These are phyloP conservation scores for Colletotrichum spaethianum DNA, from an alignment of 2,329 filamentous ascomycete species.

Conservation along the genomic window DNA sequence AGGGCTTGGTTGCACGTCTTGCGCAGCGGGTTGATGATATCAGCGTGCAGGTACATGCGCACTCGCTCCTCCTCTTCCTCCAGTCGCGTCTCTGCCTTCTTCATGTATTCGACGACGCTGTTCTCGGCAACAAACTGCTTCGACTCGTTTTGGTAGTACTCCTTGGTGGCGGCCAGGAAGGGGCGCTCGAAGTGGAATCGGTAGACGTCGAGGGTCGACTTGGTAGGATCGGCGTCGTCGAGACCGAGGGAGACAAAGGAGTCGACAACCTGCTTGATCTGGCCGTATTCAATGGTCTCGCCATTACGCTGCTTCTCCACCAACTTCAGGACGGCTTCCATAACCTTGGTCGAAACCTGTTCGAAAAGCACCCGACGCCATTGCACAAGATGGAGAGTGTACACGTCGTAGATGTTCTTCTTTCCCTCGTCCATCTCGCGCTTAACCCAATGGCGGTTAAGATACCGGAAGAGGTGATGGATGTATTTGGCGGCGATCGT, in stretches of 20 bases:
- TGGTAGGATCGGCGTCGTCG: conserved; percentile 92
- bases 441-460: conserved; percentile 99
- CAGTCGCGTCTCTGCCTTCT: conserved; percentile 93
- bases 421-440: conserved; percentile 99
- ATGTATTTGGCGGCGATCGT: conserved; percentile 97
- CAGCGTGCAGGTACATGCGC: conserved; percentile 88
- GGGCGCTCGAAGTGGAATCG: conserved; percentile 92
- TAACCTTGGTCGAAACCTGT: conserved; percentile 87
- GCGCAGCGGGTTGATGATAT: conserved; percentile 88
- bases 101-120: conserved; percentile 99
- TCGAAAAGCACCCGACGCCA: conserved; percentile 95
- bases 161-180: conserved; percentile 86
- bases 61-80: conserved; percentile 96
- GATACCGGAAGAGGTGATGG: conserved; percentile 95
- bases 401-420: conserved; percentile 98
- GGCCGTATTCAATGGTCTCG: conserved; percentile 96
- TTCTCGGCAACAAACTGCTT: conserved; percentile 96
- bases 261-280: conserved; percentile 97
- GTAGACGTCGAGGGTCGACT: conserved; percentile 96
- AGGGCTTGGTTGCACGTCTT: conserved; percentile 90
- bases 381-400: conserved; percentile 94
- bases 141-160: conserved; percentile 93
- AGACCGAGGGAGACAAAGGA: conserved; percentile 96
- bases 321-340: conserved; percentile 93
- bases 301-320: conserved; percentile 98